Evolutionary conservation across 1,139 yeast species (phyloP).

Genomic region (Geotrichum reessii): DNA sequence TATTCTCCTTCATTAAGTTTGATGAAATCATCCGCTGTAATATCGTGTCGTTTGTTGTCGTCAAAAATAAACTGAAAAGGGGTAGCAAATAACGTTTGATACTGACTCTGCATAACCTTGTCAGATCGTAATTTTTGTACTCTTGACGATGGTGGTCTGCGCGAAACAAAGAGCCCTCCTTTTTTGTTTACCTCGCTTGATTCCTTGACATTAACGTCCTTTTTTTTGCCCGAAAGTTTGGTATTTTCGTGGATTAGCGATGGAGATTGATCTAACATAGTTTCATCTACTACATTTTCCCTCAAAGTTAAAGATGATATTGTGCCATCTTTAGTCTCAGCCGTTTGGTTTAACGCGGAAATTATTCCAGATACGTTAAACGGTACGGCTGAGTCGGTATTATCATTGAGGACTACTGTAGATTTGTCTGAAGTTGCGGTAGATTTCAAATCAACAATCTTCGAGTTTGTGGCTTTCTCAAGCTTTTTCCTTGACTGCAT

Average conservation of each 20-base stretch:
- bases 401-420: not conserved
- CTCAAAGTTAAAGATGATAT: not conserved
- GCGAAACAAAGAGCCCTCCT: not conserved
- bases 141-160: not conserved
- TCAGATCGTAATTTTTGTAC: not conserved
- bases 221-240: not conserved
- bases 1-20: conserved; percentile 39
- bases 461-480: not conserved
- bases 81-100: conserved; percentile 17
- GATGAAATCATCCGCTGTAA: conserved; percentile 34
- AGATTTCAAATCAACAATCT: not conserved
- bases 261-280: not conserved
- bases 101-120: not conserved
- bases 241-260: not conserved
- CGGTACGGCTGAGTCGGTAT: not conserved
- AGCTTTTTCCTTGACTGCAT: not conserved
- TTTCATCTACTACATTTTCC: not conserved
- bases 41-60: conserved; percentile 30
- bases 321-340: not conserved
- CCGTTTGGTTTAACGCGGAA: not conserved
- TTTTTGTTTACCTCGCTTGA: not conserved
- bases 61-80: conserved; percentile 26
- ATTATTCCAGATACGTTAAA: not conserved
- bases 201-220: not conserved
- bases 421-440: not conserved